Evolutionary conservation across 2,329 filamentous ascomycete genomes (phyloP).

Genomic region (Fusarium citri): DNA sequence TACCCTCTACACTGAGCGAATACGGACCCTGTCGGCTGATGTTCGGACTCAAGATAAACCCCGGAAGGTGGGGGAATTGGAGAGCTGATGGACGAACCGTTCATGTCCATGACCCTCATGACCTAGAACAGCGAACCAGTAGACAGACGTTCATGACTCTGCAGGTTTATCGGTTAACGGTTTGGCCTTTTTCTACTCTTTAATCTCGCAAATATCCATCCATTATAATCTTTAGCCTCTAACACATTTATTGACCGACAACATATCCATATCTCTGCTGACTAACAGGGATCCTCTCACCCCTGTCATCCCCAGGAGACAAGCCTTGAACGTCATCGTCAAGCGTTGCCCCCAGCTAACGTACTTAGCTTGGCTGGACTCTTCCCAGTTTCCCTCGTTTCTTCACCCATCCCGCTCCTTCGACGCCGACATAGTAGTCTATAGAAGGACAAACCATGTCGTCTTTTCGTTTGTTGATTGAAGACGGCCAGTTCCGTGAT

Average conservation of each 20-base stretch:
- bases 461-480: slow-evolving; percentile 81
- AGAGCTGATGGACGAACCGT: slow-evolving; percentile 2
- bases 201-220: neutral
- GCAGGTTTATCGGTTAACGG: neutral
- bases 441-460: slow-evolving; percentile 66
- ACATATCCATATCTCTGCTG: slow-evolving; percentile 15
- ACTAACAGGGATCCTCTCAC: slow-evolving; percentile 33
- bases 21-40: slow-evolving; percentile 39
- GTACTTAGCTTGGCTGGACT: slow-evolving; percentile 25
- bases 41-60: slow-evolving; percentile 30
- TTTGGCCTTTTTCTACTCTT: neutral
- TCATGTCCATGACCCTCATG: slow-evolving; percentile 27
- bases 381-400: slow-evolving; percentile 25
- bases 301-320: slow-evolving; percentile 13
- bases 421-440: slow-evolving; percentile 13
- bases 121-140: slow-evolving; percentile 8
- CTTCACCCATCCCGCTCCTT: slow-evolving; percentile 10
- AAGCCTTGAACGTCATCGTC: slow-evolving; percentile 43
- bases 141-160: neutral
- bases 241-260: neutral
- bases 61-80: slow-evolving; percentile 33
- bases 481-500: slow-evolving; percentile 88
- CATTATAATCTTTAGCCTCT: neutral
- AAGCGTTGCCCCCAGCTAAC: slow-evolving; percentile 26
- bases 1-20: slow-evolving; percentile 13